These are phyloP conservation scores for Microstegium vimineum DNA, from an alignment of 176 grass and related monocot genomes.

Conservation along the genomic window DNA sequence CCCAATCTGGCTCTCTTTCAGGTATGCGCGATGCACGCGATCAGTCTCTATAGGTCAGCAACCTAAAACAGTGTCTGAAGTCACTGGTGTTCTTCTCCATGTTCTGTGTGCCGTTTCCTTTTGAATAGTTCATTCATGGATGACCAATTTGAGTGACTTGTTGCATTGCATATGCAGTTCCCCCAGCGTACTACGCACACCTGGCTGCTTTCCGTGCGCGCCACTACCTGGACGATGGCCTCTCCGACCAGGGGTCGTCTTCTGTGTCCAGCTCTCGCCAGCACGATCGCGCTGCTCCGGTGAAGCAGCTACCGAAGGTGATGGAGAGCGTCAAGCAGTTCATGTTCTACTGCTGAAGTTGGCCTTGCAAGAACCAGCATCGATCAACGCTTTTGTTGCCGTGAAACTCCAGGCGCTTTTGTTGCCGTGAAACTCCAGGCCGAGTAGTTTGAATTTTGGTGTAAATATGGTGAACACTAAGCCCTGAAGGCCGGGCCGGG, in stretches of 20 bases:
- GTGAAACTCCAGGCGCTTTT: no score
- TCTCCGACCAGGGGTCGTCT: conserved; percentile 34
- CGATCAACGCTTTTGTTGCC: neutral
- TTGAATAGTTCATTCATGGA: neutral
- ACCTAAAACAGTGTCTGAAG: neutral
- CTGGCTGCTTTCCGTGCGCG: conserved; percentile 66
- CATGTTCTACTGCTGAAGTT: conserved; percentile 78
- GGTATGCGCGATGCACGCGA: conserved; percentile 69
- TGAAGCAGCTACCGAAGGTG: conserved; percentile 42
- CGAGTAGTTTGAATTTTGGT: neutral
- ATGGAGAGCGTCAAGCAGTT: conserved; percentile 59
- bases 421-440: neutral
- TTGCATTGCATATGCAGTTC: conserved; percentile 41
- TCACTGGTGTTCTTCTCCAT: neutral
- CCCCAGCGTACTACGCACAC: conserved; percentile 82
- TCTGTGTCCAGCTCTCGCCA: neutral
- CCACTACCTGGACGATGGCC: conserved; percentile 50
- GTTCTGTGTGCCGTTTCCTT: neutral
- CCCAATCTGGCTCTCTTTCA: neutral
- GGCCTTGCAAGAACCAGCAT: neutral
- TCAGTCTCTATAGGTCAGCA: conserved; percentile 65
- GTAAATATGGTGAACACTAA: neutral
- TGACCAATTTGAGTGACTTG: neutral
- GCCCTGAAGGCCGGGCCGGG: neutral
- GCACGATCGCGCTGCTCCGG: neutral